Percentiles rank a stretch among this genome's conserved stretches.
Evolutionary conservation across 176 grass and related monocot genomes (phyloP).

Genomic region (barley (Hordeum vulgare)): MorexV3_pseudomolecules_assembly NC_058524.1:156646392-156646891

Average conservation of each 20-base stretch:
- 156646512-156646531: slow-evolving; percentile 46
- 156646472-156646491: slow-evolving; percentile 5
- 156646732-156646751: slow-evolving; percentile 84
- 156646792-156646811: slow-evolving; percentile 23
- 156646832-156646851: slow-evolving; percentile 1
- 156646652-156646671: slow-evolving; percentile 38
- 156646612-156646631: slow-evolving; percentile 20
- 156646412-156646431: slow-evolving; percentile 5
- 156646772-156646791: slow-evolving; percentile 49
- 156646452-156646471: slow-evolving; percentile 22
- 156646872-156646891: slow-evolving; percentile 36
- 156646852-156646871: slow-evolving; percentile 76
- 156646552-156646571: slow-evolving; percentile 17
- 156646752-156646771: slow-evolving; percentile 42
- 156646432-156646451: slow-evolving; percentile 17
- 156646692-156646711: slow-evolving; percentile 55
- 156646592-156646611: slow-evolving; percentile 36
- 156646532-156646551: slow-evolving; percentile 40
- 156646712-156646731: slow-evolving; percentile 67
- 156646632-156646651: slow-evolving; percentile 25
- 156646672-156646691: slow-evolving; percentile 35
- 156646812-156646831: slow-evolving; percentile 39
- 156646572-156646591: slow-evolving; percentile 7
- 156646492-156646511: slow-evolving; percentile 50
- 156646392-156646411: neutral